A percentile compares a stretch with the other conserved stretches of the same genome.
phyloP scores from a whole-genome alignment of 345 rosid genomes.

The Noccaea bulbosa region DNA sequence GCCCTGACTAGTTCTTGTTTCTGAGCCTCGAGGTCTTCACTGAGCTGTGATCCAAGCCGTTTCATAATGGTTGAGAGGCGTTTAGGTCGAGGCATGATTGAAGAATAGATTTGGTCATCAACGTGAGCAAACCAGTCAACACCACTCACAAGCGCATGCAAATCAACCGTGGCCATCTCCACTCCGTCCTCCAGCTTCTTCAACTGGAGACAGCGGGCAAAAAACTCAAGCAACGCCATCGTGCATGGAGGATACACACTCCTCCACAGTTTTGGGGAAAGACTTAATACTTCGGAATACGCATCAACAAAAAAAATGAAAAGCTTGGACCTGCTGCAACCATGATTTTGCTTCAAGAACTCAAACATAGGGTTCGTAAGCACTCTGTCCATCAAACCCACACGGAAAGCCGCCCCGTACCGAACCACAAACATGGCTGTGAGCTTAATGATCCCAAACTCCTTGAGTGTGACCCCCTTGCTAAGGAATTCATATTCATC shows the following conservation, averaged over 20 bases:
- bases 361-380: not conserved
- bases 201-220: slow-evolving; percentile 66
- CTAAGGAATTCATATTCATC: too few relatives aligned
- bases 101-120: slow-evolving; percentile 30
- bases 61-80: not conserved
- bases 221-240: slow-evolving; percentile 14
- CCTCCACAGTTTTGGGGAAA: not conserved
- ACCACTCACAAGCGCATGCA: slow-evolving; percentile 84
- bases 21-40: not conserved
- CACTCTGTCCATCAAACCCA: not conserved
- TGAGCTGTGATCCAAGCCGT: not conserved
- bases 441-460: not conserved
- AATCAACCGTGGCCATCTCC: slow-evolving; percentile 76
- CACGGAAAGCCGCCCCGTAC: not conserved
- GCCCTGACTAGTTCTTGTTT: not conserved
- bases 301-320: too few relatives aligned
- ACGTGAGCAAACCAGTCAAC: slow-evolving; percentile 63
- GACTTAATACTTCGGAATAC: not conserved
- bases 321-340: too few relatives aligned
- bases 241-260: not conserved
- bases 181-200: slow-evolving; percentile 72
- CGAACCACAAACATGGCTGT: not conserved
- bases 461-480: not conserved
- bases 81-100: not conserved
- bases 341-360: not conserved